Evolutionary conservation across 257 asterid genomes (phyloP), one percentile per base, ranked within the genome.

Genomic region (Ophiorrhiza pumila): DNA sequence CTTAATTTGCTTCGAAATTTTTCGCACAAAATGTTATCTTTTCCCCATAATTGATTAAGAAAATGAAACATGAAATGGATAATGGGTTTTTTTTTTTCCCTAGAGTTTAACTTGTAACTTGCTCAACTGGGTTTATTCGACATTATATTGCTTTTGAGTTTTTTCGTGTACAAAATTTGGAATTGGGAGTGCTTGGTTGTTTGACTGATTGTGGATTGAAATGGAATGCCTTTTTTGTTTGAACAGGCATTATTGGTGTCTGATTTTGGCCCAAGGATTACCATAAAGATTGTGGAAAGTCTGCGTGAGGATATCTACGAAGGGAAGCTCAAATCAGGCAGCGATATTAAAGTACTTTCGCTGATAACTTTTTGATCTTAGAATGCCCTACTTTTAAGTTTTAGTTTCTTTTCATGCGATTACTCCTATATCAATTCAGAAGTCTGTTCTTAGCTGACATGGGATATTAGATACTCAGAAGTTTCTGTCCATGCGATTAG

Each of bases 181-280:
- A 52, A 23, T 25, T 1, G 20, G 7, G 18, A 23, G 45, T 64
- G 27, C 15, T 23, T n/a, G 8, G 25, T 53, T 42, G 60, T 58
- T 60, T 46, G n/a, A 29, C 11, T 45, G 4, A 0, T 69, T 39
- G 53, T 18, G 35, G 43, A 37, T 12, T 50, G 71, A 61, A 25
- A 32, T 41, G 41, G 9, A 7, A 6, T 41, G 34, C 69, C 23
- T 53, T 72, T 18, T 53, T 72, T 66, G 27, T 50, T 27, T 69
- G 43, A 15, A 68, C 73, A 92, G 99, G 96, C 83, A 62, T 80
- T 95, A 34, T 71, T 95, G 80, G 96, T 92, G 58, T 87, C 98
- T 52, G 98, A 95, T 90, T 95, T 95, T 81, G 99, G 98, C 68
- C 99, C 99, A 25, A 87, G 85, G 84, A 90, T 89, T 75, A 89